Evolutionary conservation across 73 alveolate genomes (phyloP).

Genomic region (Paramecium caudatum): DNA sequence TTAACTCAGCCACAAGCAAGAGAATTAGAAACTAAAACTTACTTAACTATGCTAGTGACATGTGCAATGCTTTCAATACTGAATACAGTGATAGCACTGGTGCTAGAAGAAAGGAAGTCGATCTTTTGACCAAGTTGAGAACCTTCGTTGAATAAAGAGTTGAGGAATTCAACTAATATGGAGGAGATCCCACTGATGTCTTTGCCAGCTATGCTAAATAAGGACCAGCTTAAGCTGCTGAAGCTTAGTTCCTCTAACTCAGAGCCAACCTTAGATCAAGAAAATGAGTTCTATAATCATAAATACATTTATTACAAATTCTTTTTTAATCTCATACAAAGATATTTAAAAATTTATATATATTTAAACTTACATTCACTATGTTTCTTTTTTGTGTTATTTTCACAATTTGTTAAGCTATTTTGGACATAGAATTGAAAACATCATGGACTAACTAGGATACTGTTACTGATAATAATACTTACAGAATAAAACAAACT

Average conservation of each 20-base stretch:
- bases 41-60: conserved; percentile 74
- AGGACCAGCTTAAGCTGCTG: background rate
- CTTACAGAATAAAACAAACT: too few species aligned
- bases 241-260: conserved; percentile 64
- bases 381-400: too few species aligned
- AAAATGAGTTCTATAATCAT: conserved; percentile 40
- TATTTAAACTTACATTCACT: too few species aligned
- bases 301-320: too few species aligned
- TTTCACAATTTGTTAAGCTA: too few species aligned
- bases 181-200: conserved; percentile 69
- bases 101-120: conserved; percentile 72
- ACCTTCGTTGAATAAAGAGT: conserved; percentile 65
- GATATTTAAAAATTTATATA: too few species aligned
- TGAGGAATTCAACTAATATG: conserved; percentile 70
- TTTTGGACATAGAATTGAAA: too few species aligned
- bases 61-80: conserved; percentile 77
- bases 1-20: conserved; percentile 74
- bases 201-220: conserved; percentile 58
- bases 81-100: conserved; percentile 73
- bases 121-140: conserved; percentile 56
- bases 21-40: conserved; percentile 75
- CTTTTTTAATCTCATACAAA: too few species aligned
- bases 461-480: too few species aligned
- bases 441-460: too few species aligned
- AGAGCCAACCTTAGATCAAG: conserved; percentile 71